phyloP scores from a whole-genome alignment of 768 basidiomycete species.

The Kwoniella heveanensis region DNA sequence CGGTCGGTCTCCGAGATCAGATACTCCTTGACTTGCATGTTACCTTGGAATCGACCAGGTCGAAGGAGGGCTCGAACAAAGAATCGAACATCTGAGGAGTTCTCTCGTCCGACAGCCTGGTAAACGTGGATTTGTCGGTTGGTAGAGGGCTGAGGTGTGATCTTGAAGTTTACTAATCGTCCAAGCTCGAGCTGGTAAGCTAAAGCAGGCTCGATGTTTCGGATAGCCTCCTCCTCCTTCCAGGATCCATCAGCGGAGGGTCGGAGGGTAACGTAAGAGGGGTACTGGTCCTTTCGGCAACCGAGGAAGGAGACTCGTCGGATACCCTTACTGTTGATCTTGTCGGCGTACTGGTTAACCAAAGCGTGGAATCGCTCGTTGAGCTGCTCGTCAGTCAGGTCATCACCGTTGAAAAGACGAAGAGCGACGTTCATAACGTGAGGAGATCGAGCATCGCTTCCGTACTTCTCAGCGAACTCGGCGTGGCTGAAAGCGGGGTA shows the following conservation, averaged over 20 bases:
- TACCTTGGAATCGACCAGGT: conserved; percentile 87
- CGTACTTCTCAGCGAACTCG: conserved; percentile 77
- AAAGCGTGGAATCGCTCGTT: conserved; percentile 68
- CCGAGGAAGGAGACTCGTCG: conserved; percentile 89
- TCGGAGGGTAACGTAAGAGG: conserved; percentile 89
- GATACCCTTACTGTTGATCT: conserved; percentile 74
- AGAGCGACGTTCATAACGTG: conserved; percentile 94
- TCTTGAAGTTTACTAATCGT: conserved; percentile 93
- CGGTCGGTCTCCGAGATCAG: conserved; percentile 98
- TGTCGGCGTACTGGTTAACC: conserved; percentile 67
- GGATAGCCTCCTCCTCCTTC: conserved; percentile 93
- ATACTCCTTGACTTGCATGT: conserved; percentile 94
- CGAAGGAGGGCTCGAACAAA: conserved; percentile 95
- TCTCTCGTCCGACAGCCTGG: conserved; percentile 90
- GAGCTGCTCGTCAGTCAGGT: conserved; percentile 78
- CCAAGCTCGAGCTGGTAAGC: conserved; percentile 97
- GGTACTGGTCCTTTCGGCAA: conserved; percentile 88
- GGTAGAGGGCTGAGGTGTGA: conserved; percentile 94
- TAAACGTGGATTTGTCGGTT: conserved; percentile 98
- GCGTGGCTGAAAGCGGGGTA: conserved; percentile 73
- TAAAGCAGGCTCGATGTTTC: conserved; percentile 96
- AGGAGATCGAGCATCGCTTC: conserved; percentile 70
- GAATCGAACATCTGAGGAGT: conserved; percentile 96
- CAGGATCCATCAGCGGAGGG: conserved; percentile 65
- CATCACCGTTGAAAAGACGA: conserved; percentile 78